These are phyloP conservation scores for Boletus insuetus DNA, from an alignment of 768 basidiomycete species.

Conservation along the genomic window DNA sequence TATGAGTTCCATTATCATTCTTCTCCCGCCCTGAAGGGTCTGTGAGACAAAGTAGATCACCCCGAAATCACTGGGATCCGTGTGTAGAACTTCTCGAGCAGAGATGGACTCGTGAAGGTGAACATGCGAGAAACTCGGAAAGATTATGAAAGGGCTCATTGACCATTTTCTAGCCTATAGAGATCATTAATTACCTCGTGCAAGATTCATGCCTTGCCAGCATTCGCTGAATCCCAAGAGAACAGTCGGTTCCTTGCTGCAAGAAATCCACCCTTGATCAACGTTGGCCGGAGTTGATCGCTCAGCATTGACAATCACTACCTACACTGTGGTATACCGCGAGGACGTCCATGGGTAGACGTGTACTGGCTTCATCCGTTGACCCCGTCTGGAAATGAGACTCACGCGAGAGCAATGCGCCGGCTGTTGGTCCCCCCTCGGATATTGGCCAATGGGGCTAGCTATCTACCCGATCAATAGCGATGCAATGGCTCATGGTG, in stretches of 20 bases:
- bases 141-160: constrained; percentile 35
- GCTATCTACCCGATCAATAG: constrained; percentile 38
- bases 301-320: constrained; percentile 14
- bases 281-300: constrained; percentile 4
- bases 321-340: constrained; percentile 43
- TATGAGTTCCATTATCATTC: neutral
- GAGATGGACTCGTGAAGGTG: constrained; percentile 28
- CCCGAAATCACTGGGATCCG: constrained; percentile 5
- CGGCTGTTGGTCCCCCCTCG: constrained; percentile 42
- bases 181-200: constrained; percentile 18
- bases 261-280: constrained; percentile 36
- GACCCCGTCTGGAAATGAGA: constrained; percentile 24
- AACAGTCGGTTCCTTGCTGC: constrained; percentile 35
- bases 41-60: constrained; percentile 25
- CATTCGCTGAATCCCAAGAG: constrained; percentile 35
- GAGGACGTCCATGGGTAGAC: constrained; percentile 42
- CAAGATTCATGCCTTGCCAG: constrained; percentile 34
- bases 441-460: constrained; percentile 37
- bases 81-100: neutral
- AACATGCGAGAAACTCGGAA: constrained; percentile 39
- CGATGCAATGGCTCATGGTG: neutral
- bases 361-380: constrained; percentile 31
- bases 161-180: constrained; percentile 30
- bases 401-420: constrained; percentile 28
- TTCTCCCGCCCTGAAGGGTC: constrained; percentile 32